phyloP scores from a whole-genome alignment of 148 eudicot genomes.

The Bassia scoparia region DNA sequence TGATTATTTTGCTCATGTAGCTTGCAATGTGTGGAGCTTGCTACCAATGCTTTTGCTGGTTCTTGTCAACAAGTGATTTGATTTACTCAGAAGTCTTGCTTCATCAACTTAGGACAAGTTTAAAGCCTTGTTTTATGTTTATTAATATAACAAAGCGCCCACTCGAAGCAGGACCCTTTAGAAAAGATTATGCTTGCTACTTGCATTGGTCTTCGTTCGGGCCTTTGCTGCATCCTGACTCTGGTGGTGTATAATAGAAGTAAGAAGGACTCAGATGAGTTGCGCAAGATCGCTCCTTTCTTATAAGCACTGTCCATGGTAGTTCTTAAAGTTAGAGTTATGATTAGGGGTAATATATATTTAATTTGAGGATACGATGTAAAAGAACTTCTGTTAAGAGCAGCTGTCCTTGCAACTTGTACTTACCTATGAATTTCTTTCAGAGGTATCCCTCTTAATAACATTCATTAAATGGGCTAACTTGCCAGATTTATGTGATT shows the following conservation, averaged over 20 bases:
- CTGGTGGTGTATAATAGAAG: conserved; percentile 74
- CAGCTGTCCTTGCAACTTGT: too few species aligned
- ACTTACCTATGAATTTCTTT: too few species aligned
- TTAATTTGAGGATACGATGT: too few species aligned
- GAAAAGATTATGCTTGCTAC: conserved; percentile 85
- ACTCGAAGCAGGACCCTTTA: conserved; percentile 37
- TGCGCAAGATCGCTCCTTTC: conserved; percentile 68
- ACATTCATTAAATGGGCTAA: too few species aligned
- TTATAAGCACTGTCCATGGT: conserved; percentile 50
- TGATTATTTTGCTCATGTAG: conserved; percentile 32
- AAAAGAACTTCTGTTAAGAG: too few species aligned
- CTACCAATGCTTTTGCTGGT: conserved; percentile 77
- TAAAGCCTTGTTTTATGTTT: neutral
- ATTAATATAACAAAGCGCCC: conserved; percentile 40
- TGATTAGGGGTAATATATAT: too few species aligned
- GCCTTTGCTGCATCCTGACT: conserved; percentile 90
- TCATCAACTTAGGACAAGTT: neutral
- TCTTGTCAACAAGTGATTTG: conserved; percentile 63
- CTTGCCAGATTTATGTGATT: too few species aligned
- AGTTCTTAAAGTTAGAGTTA: too few species aligned
- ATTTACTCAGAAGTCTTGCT: conserved; percentile 4
- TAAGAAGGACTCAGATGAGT: conserved; percentile 43
- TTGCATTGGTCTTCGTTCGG: conserved; percentile 76
- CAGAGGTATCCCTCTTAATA: too few species aligned
- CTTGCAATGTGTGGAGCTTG: conserved; percentile 86